Base-by-base conservation (phyloP, 2,329 filamentous ascomycete genomes). In the Aschersonia sp. region DNA sequence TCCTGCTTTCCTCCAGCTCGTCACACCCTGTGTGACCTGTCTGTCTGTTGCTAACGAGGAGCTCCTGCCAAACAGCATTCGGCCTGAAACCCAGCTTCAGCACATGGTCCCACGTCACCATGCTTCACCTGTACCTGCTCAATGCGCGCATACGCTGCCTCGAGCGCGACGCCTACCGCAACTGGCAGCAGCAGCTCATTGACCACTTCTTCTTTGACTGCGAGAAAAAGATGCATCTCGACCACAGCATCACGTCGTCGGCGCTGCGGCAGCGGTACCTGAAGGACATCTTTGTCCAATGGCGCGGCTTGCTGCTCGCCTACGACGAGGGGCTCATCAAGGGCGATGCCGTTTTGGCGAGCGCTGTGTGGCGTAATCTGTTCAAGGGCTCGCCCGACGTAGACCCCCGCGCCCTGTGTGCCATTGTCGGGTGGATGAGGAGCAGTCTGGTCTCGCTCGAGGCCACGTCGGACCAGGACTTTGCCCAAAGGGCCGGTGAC, bases 181-280 rank as follows among this genome's bases (percentile, higher is more conserved):
- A 79, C 49, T 95, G 88, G 81, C 87, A 94, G 64, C 84, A 88
- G 59, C 86, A 95, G 67, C 74, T 98, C 52, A 79, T 92, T 44
- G 89, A 98, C 67, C 88, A 97, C 65, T 95, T 94, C 73, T 97
- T 90, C 72, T 87, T 86, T 69, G 82, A 85, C 58, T 85, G 84
- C 58, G 87, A 94, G 69, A 81, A 84, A 63, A 77, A 81, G 59
- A 90, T 94, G 78, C 84, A 85, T 51, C 71, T 84, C 52, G 77
- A 82, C 61, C 90, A 95, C 71, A 82, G 82, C 54, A 73, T 83
- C 64, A 66, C 68, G 32, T 77, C 77, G 50, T 70, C 73, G 47
- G 69, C 69, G 31, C 67, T 80, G 54, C 73, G 80, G 40, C 77
- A 81, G 62, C 73, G 73, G 52, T 81, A 82, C 64, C 73, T 84